Conservation (phyloP, 139 green algal genomes). For the Coelastrella sp. region DNA sequence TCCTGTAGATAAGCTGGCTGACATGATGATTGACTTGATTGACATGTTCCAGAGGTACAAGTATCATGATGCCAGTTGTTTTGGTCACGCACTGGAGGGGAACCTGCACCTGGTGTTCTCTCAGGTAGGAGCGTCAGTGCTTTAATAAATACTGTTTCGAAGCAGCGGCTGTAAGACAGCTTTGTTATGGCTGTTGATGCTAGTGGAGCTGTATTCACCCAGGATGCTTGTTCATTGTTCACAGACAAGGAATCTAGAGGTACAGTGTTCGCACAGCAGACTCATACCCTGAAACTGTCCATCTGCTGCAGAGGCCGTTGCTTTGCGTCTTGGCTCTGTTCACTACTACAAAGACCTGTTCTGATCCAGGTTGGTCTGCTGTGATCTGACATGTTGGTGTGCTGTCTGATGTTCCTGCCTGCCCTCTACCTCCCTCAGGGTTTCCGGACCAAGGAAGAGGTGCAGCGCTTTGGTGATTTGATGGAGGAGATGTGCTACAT, state of each 20-base stretch:
- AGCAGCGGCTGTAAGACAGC: neutral
- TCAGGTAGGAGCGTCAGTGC: constrained; percentile 65
- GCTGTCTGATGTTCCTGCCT: no score
- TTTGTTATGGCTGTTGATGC: neutral
- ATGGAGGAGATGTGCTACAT: constrained; percentile 99
- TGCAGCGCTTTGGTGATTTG: constrained; percentile 93
- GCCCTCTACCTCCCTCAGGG: constrained; percentile 45
- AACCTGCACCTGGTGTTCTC: constrained; percentile 98
- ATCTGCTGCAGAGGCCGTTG: no score
- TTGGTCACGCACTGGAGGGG: constrained; percentile 97
- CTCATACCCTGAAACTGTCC: no score
- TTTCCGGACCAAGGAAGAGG: constrained; percentile 92
- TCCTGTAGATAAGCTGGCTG: constrained; percentile 93
- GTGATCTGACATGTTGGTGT: no score
- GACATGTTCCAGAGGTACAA: constrained; percentile 87
- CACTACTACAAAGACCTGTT: no score
- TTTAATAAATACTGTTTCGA: neutral
- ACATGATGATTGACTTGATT: constrained; percentile 97
- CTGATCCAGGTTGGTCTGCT: no score
- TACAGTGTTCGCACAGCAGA: no score
- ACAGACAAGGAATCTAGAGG: no score
- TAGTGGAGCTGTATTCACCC: no score
- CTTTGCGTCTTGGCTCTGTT: no score
- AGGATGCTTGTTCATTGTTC: no score
- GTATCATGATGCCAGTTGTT: constrained; percentile 96